These are phyloP conservation scores for Fonsecaea pedrosoi DNA, from an alignment of 2,329 filamentous ascomycete species.

Conservation along the genomic window DNA sequence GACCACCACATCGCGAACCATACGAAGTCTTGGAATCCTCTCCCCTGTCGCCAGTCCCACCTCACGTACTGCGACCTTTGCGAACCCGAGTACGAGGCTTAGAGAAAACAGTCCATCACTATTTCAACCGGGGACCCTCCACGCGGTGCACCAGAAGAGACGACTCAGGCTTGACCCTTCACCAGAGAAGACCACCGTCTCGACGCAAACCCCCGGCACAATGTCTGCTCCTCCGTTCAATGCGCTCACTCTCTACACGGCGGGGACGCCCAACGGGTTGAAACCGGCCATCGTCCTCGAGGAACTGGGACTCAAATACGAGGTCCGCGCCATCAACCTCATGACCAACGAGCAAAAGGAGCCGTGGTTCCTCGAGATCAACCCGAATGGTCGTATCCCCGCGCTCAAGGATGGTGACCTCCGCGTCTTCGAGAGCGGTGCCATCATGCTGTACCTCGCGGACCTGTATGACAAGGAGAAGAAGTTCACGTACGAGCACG, in stretches of 20 bases:
- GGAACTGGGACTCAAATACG: slow-evolving; percentile 47
- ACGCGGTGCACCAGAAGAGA: not conserved
- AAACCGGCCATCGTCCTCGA: slow-evolving; percentile 49
- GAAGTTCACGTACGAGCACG: slow-evolving; percentile 53
- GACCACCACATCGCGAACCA: not conserved
- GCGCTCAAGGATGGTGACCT: slow-evolving; percentile 51
- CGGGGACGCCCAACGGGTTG: slow-evolving; percentile 41
- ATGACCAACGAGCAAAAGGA: slow-evolving; percentile 54
- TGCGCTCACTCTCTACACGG: slow-evolving; percentile 32
- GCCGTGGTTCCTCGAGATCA: slow-evolving; percentile 55
- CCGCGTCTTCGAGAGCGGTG: slow-evolving; percentile 55
- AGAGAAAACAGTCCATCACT: not conserved
- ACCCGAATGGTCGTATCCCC: slow-evolving; percentile 59
- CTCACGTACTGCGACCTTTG: not conserved
- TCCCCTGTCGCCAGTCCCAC: slow-evolving; percentile 3
- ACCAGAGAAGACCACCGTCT: not conserved
- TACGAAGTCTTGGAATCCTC: slow-evolving; percentile 13
- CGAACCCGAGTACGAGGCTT: not conserved
- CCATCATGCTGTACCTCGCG: slow-evolving; percentile 55
- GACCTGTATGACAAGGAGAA: slow-evolving; percentile 53
- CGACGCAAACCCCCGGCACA: not conserved
- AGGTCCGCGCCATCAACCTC: slow-evolving; percentile 50
- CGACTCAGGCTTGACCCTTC: slow-evolving; percentile 19
- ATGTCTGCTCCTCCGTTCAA: slow-evolving; percentile 31
- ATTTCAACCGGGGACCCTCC: not conserved